Evolutionary conservation across 2,329 filamentous ascomycete genomes (phyloP), one percentile per base, ranked within the genome.

Genomic region (Ceratocystis diversiconidia): DNA sequence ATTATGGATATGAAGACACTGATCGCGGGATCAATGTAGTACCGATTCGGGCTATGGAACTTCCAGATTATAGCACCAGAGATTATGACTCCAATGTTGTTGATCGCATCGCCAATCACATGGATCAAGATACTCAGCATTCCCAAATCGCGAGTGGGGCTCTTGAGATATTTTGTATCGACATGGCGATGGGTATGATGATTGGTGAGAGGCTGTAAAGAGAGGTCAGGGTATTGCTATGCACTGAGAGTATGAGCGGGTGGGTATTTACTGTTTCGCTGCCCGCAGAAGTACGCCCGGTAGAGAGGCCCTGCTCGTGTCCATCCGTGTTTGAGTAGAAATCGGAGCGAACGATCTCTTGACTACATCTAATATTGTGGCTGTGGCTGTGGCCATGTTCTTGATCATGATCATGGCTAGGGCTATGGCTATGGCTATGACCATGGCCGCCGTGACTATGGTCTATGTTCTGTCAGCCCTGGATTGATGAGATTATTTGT

Each of bases 61-160:
- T 85, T 77, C 87, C 86, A 90, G 72, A 91, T 87, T 41, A 89
- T 78, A 1, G 86, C 71, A 0, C 85, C 86, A 0, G 87, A 82
- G 44, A 86, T 76, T 61, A 90, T 89, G 67, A 92, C 87, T 8
- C 87, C 87, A 10, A 90, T 73, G 70, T 92, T 92, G 75, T 90
- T 91, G 68, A 87, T 78, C 4, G 86, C 86, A 70, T 92, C 88
- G 41, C 87, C 85, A 2, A 88, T 71, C 30, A 91, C 81, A 70
- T 92, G 88, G 15, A 89, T 74, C 10, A 91, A 71, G 0, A 89
- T 86, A 1, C 85, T 87, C 68, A 88, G 75, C 78, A 89, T 86
- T 10, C 85, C 86, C n/a, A 91, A 76, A 71, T 91, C 85, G 66
- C 78, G 78, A 0, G 77, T 77, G 0, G 75, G 76, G 15, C 70